phyloP scores from a whole-genome alignment of 805 yeast genomes.

The Lachancea dasiensis region DNA sequence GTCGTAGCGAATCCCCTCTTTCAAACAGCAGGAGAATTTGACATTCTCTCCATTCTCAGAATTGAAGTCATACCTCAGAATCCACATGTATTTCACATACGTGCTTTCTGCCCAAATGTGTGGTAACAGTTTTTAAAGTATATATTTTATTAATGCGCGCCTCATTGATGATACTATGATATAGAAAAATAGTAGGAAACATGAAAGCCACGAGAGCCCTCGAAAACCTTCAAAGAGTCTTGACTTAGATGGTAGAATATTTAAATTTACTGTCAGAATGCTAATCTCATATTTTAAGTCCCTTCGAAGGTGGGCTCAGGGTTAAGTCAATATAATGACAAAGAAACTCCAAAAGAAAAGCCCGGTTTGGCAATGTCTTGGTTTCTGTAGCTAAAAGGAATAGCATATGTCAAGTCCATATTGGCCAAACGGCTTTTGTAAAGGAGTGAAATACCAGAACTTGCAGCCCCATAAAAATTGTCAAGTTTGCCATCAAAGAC shows the following conservation, averaged over 20 bases:
- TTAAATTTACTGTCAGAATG: no score
- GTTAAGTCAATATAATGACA: constrained; percentile 41
- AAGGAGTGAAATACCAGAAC: constrained; percentile 47
- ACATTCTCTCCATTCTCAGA: constrained; percentile 16
- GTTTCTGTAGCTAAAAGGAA: constrained; percentile 45
- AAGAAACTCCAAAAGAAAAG: constrained; percentile 46
- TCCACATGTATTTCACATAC: constrained; percentile 21
- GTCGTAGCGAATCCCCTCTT: constrained; percentile 11
- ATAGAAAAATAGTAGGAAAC: no score
- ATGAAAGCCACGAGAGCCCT: no score
- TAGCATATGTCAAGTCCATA: constrained; percentile 48
- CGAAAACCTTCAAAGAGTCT: no score
- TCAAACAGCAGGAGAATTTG: constrained; percentile 17
- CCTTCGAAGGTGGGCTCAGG: no score
- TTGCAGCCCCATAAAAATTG: constrained; percentile 33
- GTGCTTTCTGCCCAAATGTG: no score
- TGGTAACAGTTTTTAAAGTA: no score
- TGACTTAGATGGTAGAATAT: no score
- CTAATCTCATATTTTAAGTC: no score
- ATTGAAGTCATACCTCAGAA: constrained; percentile 19
- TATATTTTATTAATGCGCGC: background rate
- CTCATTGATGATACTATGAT: background rate
- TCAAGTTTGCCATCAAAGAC: constrained; percentile 21
- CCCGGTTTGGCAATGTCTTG: constrained; percentile 49
- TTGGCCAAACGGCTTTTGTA: constrained; percentile 49